These are phyloP conservation scores for Penicillium angulare DNA, from an alignment of 495 filamentous ascomycete genomes.

Conservation along the genomic window DNA sequence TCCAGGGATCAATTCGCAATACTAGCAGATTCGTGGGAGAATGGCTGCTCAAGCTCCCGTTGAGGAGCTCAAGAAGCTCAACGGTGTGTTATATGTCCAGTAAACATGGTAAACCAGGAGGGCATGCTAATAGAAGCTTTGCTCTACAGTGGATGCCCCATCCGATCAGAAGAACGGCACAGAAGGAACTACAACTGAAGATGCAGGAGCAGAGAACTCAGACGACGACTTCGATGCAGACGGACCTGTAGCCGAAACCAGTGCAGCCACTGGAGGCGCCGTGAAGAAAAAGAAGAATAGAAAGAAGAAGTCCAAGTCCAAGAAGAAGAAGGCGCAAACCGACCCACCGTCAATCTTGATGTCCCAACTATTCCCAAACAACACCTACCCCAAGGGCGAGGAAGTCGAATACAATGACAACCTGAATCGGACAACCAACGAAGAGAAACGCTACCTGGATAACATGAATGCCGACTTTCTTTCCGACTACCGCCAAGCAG, in stretches of 20 bases:
- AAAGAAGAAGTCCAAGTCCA: constrained; percentile 77
- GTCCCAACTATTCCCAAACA: constrained; percentile 71
- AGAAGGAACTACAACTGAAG: no score
- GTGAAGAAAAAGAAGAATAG: constrained; percentile 56
- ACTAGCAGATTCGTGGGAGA: no score
- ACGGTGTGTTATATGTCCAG: no score
- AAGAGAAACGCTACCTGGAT: constrained; percentile 85
- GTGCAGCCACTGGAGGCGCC: constrained; percentile 1
- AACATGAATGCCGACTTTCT: constrained; percentile 82
- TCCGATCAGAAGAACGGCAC: no score
- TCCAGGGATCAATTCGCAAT: no score
- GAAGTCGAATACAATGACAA: constrained; percentile 81
- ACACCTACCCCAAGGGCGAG: constrained; percentile 74
- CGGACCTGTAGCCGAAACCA: background rate
- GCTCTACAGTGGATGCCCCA: no score
- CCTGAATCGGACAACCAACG: constrained; percentile 74
- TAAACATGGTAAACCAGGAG: no score
- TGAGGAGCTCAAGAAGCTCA: no score
- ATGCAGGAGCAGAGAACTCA: no score
- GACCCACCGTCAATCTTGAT: constrained; percentile 73
- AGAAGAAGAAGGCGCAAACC: constrained; percentile 77
- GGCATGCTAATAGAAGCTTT: no score
- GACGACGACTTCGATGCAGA: no score
- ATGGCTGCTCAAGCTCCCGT: no score
- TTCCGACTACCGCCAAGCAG: constrained; percentile 80